Evolutionary conservation across 164 flowering plant species (phyloP).

Genomic region (Stephania yunnanensis): DNA sequence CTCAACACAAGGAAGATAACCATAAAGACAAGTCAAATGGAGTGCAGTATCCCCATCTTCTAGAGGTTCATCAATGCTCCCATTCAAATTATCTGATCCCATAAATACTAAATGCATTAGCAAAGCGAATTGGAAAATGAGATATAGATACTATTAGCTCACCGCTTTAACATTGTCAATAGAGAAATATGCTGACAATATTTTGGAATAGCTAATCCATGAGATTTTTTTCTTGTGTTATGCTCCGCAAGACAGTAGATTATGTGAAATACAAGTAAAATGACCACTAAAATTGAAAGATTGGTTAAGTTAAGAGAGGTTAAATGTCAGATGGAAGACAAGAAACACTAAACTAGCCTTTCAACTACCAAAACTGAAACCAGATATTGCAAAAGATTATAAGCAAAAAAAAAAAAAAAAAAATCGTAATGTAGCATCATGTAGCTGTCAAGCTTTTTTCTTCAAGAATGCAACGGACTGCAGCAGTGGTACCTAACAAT

Average conservation of each 20-base stretch:
- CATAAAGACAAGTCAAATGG: constrained; percentile 84
- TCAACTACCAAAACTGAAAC: background rate
- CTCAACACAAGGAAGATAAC: constrained; percentile 67
- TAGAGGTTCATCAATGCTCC: constrained; percentile 64
- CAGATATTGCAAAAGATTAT: background rate
- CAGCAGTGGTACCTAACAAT: no score
- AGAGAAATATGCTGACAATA: background rate
- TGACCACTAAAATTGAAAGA: background rate
- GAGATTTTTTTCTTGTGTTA: background rate
- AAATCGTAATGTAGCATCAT: no score
- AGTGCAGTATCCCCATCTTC: constrained; percentile 91
- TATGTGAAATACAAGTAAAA: background rate
- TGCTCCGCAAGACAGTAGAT: background rate
- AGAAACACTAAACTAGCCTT: background rate
- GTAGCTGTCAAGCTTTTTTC: no score
- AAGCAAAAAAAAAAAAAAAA: no score
- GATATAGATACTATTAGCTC: background rate
- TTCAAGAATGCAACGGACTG: no score
- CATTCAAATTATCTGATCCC: constrained; percentile 53
- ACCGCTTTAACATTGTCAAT: no score
- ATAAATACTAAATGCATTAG: background rate
- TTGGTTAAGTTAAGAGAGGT: background rate
- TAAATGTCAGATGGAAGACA: background rate
- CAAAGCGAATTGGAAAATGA: background rate
- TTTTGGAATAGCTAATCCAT: background rate